These are phyloP conservation scores for Metschnikowia aberdeeniae DNA, from an alignment of 805 yeast species.

Conservation along the genomic window DNA sequence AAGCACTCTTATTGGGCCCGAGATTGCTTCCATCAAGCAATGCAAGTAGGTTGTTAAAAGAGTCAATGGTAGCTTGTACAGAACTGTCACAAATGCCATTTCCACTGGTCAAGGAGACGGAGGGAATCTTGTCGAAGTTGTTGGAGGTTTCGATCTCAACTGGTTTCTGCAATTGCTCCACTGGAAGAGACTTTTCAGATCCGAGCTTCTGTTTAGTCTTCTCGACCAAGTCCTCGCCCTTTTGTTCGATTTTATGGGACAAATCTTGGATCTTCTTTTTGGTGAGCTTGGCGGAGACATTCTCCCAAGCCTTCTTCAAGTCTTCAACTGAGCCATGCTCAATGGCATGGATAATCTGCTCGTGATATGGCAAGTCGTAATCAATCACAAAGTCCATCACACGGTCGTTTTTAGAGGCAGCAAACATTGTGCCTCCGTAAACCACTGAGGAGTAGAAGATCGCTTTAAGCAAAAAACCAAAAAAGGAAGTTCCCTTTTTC, in stretches of 20 bases:
- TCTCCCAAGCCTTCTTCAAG: constrained; percentile 19
- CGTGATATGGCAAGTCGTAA: constrained; percentile 40
- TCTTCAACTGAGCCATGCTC: constrained; percentile 36
- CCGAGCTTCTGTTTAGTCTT: constrained; percentile 34
- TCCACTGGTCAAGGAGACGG: constrained; percentile 23
- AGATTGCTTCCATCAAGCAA: constrained; percentile 30
- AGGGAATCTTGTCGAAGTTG: constrained; percentile 30
- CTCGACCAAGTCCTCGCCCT: constrained; percentile 32
- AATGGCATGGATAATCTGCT: constrained; percentile 35
- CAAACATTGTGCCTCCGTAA: constrained; percentile 38
- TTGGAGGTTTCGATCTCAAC: constrained; percentile 34
- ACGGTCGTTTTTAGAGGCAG: constrained; percentile 40
- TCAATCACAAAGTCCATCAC: constrained; percentile 44
- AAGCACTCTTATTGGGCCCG: constrained; percentile 23
- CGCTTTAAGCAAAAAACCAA: constrained; percentile 29
- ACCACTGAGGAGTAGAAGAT: constrained; percentile 24
- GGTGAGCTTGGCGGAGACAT: constrained; percentile 21
- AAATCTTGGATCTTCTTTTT: constrained; percentile 30
- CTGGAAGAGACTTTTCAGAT: constrained; percentile 25
- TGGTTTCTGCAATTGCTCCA: constrained; percentile 39
- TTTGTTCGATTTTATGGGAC: constrained; percentile 29
- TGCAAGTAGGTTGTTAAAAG: constrained; percentile 36
- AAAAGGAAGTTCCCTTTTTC: constrained; percentile 29
- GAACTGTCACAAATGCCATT: constrained; percentile 27
- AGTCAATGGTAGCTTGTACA: constrained; percentile 32